A percentile compares a stretch with the other conserved stretches of the same genome.
These are phyloP conservation scores for Acanthochlamys bracteata DNA, from an alignment of 106 monocot species.

Conservation along the genomic window DNA sequence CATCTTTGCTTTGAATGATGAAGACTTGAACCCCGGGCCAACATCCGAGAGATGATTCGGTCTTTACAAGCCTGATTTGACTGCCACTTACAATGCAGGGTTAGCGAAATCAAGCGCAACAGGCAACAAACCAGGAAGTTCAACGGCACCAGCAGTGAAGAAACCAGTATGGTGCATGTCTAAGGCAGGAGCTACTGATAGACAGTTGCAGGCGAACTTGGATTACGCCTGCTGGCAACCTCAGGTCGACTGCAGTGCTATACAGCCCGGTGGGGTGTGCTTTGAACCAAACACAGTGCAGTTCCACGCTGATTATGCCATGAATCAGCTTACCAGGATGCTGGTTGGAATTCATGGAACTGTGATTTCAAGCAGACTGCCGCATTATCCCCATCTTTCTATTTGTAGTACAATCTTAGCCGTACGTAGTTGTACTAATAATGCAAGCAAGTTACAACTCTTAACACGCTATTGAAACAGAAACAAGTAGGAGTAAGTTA, in stretches of 20 bases:
- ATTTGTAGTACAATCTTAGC: not conserved
- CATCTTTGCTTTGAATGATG: slow-evolving; percentile 68
- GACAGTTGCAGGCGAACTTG: slow-evolving; percentile 47
- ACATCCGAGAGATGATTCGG: slow-evolving; percentile 63
- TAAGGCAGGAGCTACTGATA: slow-evolving; percentile 16
- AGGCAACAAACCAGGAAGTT: not conserved
- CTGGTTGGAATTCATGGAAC: slow-evolving; percentile 34
- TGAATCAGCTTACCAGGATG: slow-evolving; percentile 54
- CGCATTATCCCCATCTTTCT: not conserved
- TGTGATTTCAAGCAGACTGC: slow-evolving; percentile 60
- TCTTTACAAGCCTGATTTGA: slow-evolving; percentile 48
- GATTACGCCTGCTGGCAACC: slow-evolving; percentile 55
- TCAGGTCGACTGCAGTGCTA: slow-evolving; percentile 49
- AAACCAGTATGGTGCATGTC: slow-evolving; percentile 35
- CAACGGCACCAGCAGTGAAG: not conserved
- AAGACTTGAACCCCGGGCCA: slow-evolving; percentile 64
- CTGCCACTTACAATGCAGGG: slow-evolving; percentile 45
- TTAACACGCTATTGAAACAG: no score
- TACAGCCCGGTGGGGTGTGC: slow-evolving; percentile 54
- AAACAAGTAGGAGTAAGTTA: no score
- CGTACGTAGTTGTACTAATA: not conserved
- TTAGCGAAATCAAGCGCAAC: slow-evolving; percentile 13
- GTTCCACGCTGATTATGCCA: slow-evolving; percentile 54
- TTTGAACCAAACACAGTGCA: slow-evolving; percentile 50
- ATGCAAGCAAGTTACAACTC: not conserved